Base-by-base conservation (phyloP, 495 filamentous ascomycete genomes). In the Hyaloscypha finlandica region DNA sequence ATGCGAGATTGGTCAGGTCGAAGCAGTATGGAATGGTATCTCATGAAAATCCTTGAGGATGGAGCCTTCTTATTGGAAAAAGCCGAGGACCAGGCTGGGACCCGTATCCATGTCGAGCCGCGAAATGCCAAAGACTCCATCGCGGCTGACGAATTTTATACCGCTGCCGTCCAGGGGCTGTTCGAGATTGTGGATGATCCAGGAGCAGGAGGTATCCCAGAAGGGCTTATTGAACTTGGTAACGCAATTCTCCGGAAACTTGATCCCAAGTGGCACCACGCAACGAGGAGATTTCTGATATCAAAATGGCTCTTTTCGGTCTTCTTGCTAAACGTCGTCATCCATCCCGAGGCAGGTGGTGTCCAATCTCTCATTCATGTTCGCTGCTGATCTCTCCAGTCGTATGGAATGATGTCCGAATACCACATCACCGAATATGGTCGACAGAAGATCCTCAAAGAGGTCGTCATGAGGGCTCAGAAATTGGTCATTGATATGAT, bases 401-500 rank as follows among this genome's bases (percentile, higher is more conserved):
- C 86, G 32, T 89, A 93, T 66, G 93, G 92, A 58, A 89, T 97
- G 77, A 88, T 97, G 83, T 84, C 90, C 66, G 92, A 95, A 68
- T 91, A 96, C 73, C 91, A 97, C 77, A 92, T 99, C 70, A 90
- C 88, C 32, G 92, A 96, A 73, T 91, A 93, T 77, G 93, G 92
- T 29, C 86, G 95, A 59, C 88, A 96, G 71, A 92, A 90, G 75
- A 90, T 99, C 63, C 84, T 99, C 60, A 92, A 91, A 71, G 86
- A 92, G 71, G 88, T 97, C 66, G 92, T 89, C 37, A 83, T 89
- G 68, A 87, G 89, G 42, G 87, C 92, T 61, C 90, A 94, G 65
- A 89, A 89, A 74, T 85, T 88, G 67, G 90, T 94, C 9, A 77
- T 86, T 53, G 87, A 88, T 70, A 84, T 88, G 81, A 75, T 80